Evolutionary conservation across 805 yeast genomes (phyloP), one percentile per base, ranked within the genome.

Genomic region (Yamadazyma akitaensis): DNA sequence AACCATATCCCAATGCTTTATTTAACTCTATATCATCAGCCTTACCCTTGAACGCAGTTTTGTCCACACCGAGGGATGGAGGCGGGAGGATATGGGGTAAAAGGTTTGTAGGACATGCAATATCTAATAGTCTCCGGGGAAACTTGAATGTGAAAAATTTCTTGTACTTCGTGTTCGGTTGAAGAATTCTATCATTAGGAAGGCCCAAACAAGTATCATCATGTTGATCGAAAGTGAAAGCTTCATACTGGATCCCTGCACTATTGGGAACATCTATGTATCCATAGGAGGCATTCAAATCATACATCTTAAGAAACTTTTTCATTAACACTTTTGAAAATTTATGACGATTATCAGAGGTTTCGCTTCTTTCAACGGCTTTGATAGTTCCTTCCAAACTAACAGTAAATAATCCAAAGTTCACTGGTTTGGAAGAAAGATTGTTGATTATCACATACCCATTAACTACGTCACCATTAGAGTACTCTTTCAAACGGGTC

Each of bases 111-210:
- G 73, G 67, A 55, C 85, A 81, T 6, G 74, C 61, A 18, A 73
- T 73, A 54, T 81, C 85, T 35, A 81, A 60, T 24, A 79, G 58
- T 51, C 73, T 74, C 33, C 71, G 64, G 1, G 87, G 87, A 42
- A 81, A 71, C 57, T 73, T 79, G 61, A 81, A 81, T 36, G 78
- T 75, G 60, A 81, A 79, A 51, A 73, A 79, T 56, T 81, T 81
- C 55, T 80, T 80, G 54, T 81, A 80, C 51, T 68, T 75, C 9
- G 66, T 63, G 25, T 70, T 59, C 2, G 85, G 82, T 45, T 68
- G 68, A 32, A 81, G 61, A 0, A 76, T 61, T 52, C 85, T 59
- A 44, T 70, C 73, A 51, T 73, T 63, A 8, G 77, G 77, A 16
- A 81, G 58, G 0, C 85, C 85, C 39, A 80, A 51, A 14, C 57